Percentiles rank a stretch among this genome's conserved stretches.
Conservation (phyloP, 306 rosid species). For the Glycyrrhiza uralensis region DNA sequence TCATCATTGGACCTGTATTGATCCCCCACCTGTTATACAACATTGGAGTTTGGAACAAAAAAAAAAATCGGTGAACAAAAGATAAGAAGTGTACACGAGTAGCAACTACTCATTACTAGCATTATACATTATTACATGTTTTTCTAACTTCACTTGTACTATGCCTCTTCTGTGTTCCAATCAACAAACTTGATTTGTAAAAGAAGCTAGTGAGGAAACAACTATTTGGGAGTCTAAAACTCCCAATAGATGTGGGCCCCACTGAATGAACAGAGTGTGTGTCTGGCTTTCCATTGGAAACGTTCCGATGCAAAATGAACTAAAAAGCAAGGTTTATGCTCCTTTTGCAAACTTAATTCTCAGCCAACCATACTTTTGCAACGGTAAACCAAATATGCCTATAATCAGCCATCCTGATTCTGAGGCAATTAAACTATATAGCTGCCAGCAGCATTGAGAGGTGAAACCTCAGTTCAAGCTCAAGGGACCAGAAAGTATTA, state of each 20-base stretch:
- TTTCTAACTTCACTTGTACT: neutral
- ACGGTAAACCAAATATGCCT: too few species aligned
- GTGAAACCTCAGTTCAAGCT: neutral
- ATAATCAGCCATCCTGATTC: slow-evolving; percentile 3
- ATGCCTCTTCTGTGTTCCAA: neutral
- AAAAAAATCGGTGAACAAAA: neutral
- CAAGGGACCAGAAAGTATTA: neutral
- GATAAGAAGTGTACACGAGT: neutral
- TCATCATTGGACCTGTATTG: slow-evolving; percentile 93
- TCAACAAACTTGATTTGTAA: neutral
- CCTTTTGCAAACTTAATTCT: too few species aligned
- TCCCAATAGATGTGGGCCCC: neutral
- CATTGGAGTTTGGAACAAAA: neutral
- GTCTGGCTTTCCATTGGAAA: too few species aligned
- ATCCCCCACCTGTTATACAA: slow-evolving; percentile 68
- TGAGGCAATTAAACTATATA: neutral
- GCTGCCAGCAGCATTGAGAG: neutral
- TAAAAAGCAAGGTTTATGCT: too few species aligned
- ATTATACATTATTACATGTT: neutral
- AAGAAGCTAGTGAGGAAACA: neutral
- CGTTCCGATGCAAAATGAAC: too few species aligned
- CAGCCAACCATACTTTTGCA: too few species aligned
- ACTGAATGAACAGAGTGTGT: neutral
- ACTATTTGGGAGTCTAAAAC: neutral
- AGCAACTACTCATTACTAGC: neutral